Base-by-base conservation (phyloP, 2,329 filamentous ascomycete genomes). In the Trichophyton benhamiae region DNA sequence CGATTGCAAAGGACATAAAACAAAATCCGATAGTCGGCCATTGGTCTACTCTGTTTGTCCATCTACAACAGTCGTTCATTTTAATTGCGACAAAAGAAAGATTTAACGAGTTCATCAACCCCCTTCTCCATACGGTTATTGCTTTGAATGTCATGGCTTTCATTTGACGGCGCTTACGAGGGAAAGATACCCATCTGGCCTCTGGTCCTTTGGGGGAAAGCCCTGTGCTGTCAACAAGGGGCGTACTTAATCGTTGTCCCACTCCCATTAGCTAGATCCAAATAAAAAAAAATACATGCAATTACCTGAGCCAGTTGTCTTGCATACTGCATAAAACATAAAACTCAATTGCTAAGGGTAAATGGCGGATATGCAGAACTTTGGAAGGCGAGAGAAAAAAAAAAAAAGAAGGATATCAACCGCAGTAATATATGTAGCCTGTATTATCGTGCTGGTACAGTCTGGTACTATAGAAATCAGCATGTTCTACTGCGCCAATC, bases 161-260 rank as follows among this genome's bases (percentile, higher is more conserved):
- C 77, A 78, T 81, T 80, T 84, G 83, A 81, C 59, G 80, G 87
- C 85, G 87, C 91, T 96, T 82, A 96, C 88, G 91, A 96, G 91
- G 92, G 92, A 97, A 97, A 97, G 92, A 97, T 91, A 96, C 87
- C 90, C 73, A 73, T 73, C 73, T 74, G 77, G 75, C 74, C 74
- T 76, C 69, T 68, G 71, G 69, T 67, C 74, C 67, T 72, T 68
- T 78, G 87, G 90, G 91, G 91, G 92, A 97, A 96, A 91, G 92
- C 92, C 92, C 91, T 96, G 91, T 94, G 85, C 82, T 85, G 80
- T 83, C 82, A 74, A 74, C 71, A 68, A 83, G 86, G 88, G 86
- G 80, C 87, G 84, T 84, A 89, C 89, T 92, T 95, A 75, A 92
- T 80, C 86, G 89, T 91, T 87, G 83, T 87, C 86, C 61, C 65